These are phyloP conservation scores for Colletotrichum higginsianum DNA, from an alignment of 2,329 filamentous ascomycete species.

Conservation along the genomic window DNA sequence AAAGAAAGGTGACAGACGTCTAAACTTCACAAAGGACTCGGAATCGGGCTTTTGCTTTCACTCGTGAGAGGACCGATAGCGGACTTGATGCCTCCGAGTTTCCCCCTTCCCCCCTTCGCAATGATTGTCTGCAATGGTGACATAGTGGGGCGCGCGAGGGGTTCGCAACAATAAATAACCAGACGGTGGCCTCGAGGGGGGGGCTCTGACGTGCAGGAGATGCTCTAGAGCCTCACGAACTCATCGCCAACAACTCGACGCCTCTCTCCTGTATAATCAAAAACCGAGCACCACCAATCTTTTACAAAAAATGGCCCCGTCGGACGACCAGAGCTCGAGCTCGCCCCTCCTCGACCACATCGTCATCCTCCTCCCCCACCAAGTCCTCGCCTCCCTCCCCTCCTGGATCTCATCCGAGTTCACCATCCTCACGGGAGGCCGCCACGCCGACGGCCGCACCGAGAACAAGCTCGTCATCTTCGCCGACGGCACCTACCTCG, in stretches of 20 bases:
- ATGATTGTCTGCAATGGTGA: constrained; percentile 32
- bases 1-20: no score
- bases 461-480: constrained; percentile 76
- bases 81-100: constrained; percentile 1
- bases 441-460: constrained; percentile 72
- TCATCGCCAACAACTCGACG: neutral
- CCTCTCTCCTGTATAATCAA: no score
- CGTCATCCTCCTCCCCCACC: constrained; percentile 72
- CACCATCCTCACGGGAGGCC: constrained; percentile 72
- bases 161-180: constrained; percentile 13
- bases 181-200: no score
- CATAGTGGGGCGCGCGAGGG: constrained; percentile 42
- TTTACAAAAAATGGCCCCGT: constrained; percentile 22
- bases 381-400: constrained; percentile 63
- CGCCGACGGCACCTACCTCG: constrained; percentile 75
- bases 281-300: no score
- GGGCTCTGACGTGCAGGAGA: no score
- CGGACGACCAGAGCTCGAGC: constrained; percentile 15
- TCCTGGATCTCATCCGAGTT: constrained; percentile 67
- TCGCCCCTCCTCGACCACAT: constrained; percentile 71
- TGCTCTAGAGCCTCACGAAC: no score
- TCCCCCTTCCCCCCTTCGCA: constrained; percentile 22
- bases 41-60: neutral
- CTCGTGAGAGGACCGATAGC: constrained; percentile 23
- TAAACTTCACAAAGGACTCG: neutral